Evolutionary conservation across 2,329 filamentous ascomycete genomes (phyloP).

Genomic region (Aschersonia sp.): DNA sequence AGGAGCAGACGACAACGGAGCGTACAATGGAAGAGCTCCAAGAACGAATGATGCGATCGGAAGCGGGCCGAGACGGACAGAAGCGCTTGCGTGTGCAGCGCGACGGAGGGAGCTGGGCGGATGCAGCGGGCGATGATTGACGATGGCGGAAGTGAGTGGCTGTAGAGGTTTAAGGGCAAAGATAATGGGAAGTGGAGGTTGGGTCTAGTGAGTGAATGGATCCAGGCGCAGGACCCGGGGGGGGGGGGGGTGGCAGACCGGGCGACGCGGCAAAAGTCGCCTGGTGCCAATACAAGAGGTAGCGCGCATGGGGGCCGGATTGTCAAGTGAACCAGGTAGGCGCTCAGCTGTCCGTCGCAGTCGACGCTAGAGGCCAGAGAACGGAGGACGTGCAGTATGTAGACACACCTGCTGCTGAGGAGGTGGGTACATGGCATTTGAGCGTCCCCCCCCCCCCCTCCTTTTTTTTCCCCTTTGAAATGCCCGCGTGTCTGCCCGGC

Average conservation of each 20-base stretch:
- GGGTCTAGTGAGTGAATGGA: background rate
- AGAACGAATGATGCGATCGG: background rate
- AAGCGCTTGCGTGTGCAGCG: background rate
- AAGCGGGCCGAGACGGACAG: background rate
- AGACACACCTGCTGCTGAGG: no score
- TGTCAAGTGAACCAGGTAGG: background rate
- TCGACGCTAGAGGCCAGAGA: no score
- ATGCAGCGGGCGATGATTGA: background rate
- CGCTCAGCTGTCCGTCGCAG: no score
- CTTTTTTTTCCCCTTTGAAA: no score
- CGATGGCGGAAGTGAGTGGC: conserved; percentile 2
- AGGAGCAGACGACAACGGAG: background rate
- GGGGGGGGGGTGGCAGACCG: background rate
- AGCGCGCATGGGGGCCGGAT: background rate
- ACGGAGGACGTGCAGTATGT: no score
- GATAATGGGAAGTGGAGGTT: conserved; percentile 5
- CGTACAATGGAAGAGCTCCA: conserved; percentile 1
- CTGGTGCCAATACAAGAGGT: background rate
- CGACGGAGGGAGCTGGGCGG: conserved; percentile 1
- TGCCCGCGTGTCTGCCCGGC: no score
- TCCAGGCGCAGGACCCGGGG: background rate
- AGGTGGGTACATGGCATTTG: no score
- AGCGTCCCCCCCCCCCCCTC: no score
- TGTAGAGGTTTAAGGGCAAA: conserved; percentile 3
- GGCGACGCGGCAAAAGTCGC: background rate